Evolutionary conservation across 2,329 filamentous ascomycete species (phyloP), one percentile per base, ranked within the genome.

Genomic region (Chalara sp.): DNA sequence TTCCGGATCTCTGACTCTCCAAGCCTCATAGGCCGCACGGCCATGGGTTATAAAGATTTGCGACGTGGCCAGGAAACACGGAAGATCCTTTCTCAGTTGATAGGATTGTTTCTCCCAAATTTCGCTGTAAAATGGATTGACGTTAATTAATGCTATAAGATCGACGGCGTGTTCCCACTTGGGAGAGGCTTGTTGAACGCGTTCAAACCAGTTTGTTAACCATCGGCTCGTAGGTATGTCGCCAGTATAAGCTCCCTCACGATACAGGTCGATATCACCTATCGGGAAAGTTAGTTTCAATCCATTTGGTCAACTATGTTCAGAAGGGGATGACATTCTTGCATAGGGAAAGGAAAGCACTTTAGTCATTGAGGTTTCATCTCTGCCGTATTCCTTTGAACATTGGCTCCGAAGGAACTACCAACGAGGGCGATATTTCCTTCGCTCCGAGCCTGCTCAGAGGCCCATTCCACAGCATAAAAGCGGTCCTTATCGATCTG

Each of bases 341-440:
- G 44, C 44, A 35, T 29, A 48, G 32, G 43, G 33, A 53, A 11
- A 50, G 53, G 46, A 35, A 55, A 43, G 32, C 49, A 51, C n/a
- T 44, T 48, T 13, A 55, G 42, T 31, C 43, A 37, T 32, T 56
- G 54, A 8, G 58, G 56, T 7, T 51, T 39, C 43, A 50, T 50
- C 5, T 39, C 37, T 6, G 57, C 55, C 6, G 55, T 51, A 29
- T 33, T 40, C 58, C 58, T 59, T 40, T 61, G 58, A 5, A 46
- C 39, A 49, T 55, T 58, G 1, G 58, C 59, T 5, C 55, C 47
- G 33, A 56, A 57, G 1, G 64, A 67, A 47, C 66, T 68, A 0
- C 66, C 66, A 3, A 61, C 61, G 57, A 68, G 61, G 1, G 63
- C 65, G 1, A 65, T 54, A 5, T 54, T 67, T 5, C 65, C 65